Evolutionary conservation across 2,329 filamentous ascomycete genomes (phyloP).

Genomic region (Mycosphaerella sp.): DNA sequence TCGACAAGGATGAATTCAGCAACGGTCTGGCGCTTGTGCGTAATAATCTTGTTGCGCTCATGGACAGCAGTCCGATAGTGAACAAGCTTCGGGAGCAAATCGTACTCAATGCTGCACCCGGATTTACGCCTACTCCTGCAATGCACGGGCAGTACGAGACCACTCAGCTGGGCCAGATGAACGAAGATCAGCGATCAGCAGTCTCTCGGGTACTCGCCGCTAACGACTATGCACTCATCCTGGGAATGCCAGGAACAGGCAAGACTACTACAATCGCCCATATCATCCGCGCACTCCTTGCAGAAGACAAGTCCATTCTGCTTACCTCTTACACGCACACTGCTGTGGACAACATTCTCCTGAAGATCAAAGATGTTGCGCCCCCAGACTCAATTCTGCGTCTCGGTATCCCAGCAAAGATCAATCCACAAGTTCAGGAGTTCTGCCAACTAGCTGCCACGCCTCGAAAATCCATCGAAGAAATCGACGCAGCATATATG

Average conservation of each 20-base stretch:
- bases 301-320: slow-evolving; percentile 85
- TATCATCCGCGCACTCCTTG: slow-evolving; percentile 84
- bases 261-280: slow-evolving; percentile 98
- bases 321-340: slow-evolving; percentile 96
- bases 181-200: slow-evolving; percentile 77
- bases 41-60: slow-evolving; percentile 88
- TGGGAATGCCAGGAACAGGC: slow-evolving; percentile 96
- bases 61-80: slow-evolving; percentile 46
- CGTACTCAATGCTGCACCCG: slow-evolving; percentile 66
- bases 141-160: slow-evolving; percentile 16
- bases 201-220: slow-evolving; percentile 96
- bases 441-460: slow-evolving; percentile 75
- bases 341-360: slow-evolving; percentile 92
- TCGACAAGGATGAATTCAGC: slow-evolving; percentile 98
- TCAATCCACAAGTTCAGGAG: slow-evolving; percentile 78
- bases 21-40: slow-evolving; percentile 94
- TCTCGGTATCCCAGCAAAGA: slow-evolving; percentile 76
- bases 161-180: slow-evolving; percentile 50
- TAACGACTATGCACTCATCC: slow-evolving; percentile 89
- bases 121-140: slow-evolving; percentile 49
- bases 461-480: slow-evolving; percentile 70
- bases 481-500: slow-evolving; percentile 78
- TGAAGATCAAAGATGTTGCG: slow-evolving; percentile 67
- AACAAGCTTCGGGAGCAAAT: slow-evolving; percentile 67
- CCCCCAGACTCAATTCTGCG: slow-evolving; percentile 64